Percentiles rank a stretch among this genome's conserved stretches.
These are phyloP conservation scores for Hemisphaericaspora subhashii DNA, from an alignment of 1,139 yeast species.

Conservation along the genomic window DNA sequence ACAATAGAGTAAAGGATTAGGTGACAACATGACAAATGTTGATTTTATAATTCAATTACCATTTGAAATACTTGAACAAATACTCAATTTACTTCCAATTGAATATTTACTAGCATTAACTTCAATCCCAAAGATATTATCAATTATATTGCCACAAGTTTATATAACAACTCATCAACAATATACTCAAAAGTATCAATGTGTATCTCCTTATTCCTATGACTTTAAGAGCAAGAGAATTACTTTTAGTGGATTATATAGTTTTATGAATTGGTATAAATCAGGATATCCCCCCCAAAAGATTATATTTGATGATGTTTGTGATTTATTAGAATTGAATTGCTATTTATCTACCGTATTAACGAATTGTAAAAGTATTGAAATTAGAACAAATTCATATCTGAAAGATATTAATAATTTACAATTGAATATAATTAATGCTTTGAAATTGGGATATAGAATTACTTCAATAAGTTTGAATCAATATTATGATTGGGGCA, in stretches of 20 bases:
- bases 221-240: not conserved
- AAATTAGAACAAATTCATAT: constrained; percentile 1
- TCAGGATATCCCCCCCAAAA: not conserved
- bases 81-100: constrained; percentile 8
- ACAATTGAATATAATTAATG: not conserved
- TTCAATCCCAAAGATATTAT: constrained; percentile 4
- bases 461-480: constrained; percentile 2
- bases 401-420: not conserved
- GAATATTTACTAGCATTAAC: constrained; percentile 2
- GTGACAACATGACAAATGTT: not conserved
- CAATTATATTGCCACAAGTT: not conserved
- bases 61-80: constrained; percentile 7
- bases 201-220: not conserved
- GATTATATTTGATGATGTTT: constrained; percentile 3
- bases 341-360: not conserved
- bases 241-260: not conserved
- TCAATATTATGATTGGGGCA: not conserved
- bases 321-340: constrained; percentile 3
- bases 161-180: not conserved
- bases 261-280: not conserved
- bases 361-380: not conserved
- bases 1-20: not conserved
- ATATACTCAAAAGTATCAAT: not conserved
- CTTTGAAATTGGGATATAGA: constrained; percentile 1
- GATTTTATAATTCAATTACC: constrained; percentile 8